These are phyloP conservation scores for Mortierella alpina DNA, from an alignment of 192 early-diverging fungal species.

Conservation along the genomic window DNA sequence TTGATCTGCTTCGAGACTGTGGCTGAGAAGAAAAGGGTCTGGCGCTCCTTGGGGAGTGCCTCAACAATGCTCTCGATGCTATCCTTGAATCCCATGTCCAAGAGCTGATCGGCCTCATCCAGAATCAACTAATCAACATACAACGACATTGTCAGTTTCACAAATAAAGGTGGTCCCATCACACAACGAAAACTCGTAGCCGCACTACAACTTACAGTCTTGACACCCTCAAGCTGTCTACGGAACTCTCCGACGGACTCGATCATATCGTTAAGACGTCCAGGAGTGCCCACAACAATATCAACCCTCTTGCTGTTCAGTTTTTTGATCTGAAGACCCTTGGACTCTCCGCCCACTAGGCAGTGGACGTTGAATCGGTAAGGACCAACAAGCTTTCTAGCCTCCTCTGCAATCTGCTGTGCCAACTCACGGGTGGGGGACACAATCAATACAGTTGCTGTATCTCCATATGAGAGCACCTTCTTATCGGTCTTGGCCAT, in stretches of 20 bases:
- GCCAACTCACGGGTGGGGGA: conserved; percentile 95
- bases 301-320: conserved; percentile 71
- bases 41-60: conserved; percentile 73
- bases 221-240: conserved; percentile 56
- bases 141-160: neutral
- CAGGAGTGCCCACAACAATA: conserved; percentile 95
- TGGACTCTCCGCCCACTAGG: conserved; percentile 83
- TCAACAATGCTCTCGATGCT: conserved; percentile 80
- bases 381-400: conserved; percentile 68
- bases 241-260: conserved; percentile 63
- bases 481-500: conserved; percentile 58
- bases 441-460: conserved; percentile 78
- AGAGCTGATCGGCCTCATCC: conserved; percentile 95
- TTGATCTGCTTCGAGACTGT: conserved; percentile 82
- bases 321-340: conserved; percentile 60
- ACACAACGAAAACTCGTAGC: neutral
- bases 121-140: conserved; percentile 70
- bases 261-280: conserved; percentile 86
- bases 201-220: conserved; percentile 55
- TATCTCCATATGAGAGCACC: conserved; percentile 54
- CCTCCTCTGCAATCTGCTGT: conserved; percentile 84
- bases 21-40: conserved; percentile 95
- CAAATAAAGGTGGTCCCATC: neutral
- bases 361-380: conserved; percentile 74
- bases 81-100: conserved; percentile 94